Base-by-base conservation (phyloP, 2,329 filamentous ascomycete genomes). In the Catunica adiposa region DNA sequence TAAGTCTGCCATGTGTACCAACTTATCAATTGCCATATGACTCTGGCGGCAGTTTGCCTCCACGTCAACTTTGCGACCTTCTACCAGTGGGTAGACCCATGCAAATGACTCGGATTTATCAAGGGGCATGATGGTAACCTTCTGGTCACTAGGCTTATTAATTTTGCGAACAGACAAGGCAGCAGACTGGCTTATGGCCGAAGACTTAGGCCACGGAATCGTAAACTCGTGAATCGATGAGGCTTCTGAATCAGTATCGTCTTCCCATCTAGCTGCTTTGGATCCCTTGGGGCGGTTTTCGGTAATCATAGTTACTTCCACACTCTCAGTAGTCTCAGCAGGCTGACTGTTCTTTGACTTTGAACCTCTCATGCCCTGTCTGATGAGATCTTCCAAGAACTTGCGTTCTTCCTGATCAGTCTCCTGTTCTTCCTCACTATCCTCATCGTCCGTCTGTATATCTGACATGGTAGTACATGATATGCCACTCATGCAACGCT, bases 41-140 rank as follows among this genome's bases (percentile, higher is more conserved):
- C 15, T n/a, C 22, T 25, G 31, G 29, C 8, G 22, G 20, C 54
- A 56, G 37, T 57, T 54, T 14, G 22, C 14, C 3, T 54, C 42
- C 2, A 57, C 42, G 17, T 26, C 22, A 8, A 51, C 23, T 3
- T 22, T 14, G 22, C 46, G 20, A 14, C 37, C 47, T 42, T 34
- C 47, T 7, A 46, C 22, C 11, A 56, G 48, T 3, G 47, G 54
- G 8, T 51, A 51, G 8, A 56, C 54, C 54, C 54, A 56, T 6
- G 22, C 14, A 15, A 56, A 56, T 34, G 44, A 31, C 11, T 56
- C 54, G 9, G 7, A 9, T 26, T 14, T 26, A 29, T 42, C 34
- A 5, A 56, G 37, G 17, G 47, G 47, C 31, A 17, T 15, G 15
- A 54, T 14, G 25, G 14, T 22, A 20, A 23, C 5, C 14, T 9